Evolutionary conservation across 441 rosid genomes (phyloP).

Genomic region (Gossypium armourianum): DNA sequence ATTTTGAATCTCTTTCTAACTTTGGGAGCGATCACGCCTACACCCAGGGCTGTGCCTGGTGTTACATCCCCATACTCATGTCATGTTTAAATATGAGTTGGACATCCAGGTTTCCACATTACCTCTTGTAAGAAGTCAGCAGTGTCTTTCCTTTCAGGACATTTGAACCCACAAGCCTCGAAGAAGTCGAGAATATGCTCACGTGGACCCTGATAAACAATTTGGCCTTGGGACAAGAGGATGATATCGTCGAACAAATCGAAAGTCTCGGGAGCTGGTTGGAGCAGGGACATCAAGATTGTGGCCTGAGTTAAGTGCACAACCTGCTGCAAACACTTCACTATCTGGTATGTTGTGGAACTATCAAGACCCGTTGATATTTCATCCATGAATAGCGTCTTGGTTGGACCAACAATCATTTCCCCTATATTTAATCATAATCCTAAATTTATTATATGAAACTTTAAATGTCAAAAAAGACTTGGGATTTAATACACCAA

Average conservation of each 20-base stretch:
- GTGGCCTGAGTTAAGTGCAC: constrained; percentile 72
- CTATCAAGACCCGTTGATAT: constrained; percentile 98
- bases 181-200: constrained; percentile 58
- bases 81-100: too few species aligned
- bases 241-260: constrained; percentile 73
- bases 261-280: constrained; percentile 88
- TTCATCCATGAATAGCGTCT: constrained; percentile 83
- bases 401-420: constrained; percentile 88
- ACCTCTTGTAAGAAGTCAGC: constrained; percentile 97
- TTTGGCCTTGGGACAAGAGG: constrained; percentile 61
- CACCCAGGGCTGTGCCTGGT: too few species aligned
- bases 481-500: background rate
- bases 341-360: constrained; percentile 75
- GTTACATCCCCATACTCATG: too few species aligned
- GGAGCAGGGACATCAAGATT: constrained; percentile 64
- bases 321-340: constrained; percentile 76
- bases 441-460: too few species aligned
- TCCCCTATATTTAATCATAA: constrained; percentile 41
- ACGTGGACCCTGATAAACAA: constrained; percentile 77
- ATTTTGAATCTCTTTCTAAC: too few species aligned
- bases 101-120: background rate
- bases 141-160: constrained; percentile 79
- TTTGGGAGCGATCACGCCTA: too few species aligned
- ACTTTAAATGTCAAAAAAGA: too few species aligned
- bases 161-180: constrained; percentile 57